phyloP scores from a whole-genome alignment of 208 protist species.

The Trypanosoma conorhini region DNA sequence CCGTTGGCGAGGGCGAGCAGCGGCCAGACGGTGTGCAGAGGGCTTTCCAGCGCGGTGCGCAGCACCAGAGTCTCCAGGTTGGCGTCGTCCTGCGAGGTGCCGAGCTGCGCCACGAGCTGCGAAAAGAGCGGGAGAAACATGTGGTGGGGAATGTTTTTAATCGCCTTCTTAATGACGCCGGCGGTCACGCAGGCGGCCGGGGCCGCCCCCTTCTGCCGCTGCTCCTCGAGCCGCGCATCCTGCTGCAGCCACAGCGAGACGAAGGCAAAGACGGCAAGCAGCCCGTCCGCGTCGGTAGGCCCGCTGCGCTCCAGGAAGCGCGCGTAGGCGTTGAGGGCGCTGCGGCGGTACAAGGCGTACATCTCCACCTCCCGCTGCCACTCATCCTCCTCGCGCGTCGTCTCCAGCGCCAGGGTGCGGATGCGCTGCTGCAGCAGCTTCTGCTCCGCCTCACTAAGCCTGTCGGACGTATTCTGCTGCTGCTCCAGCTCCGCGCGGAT shows the following conservation, averaged over 20 bases:
- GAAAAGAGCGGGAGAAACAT: constrained; percentile 66
- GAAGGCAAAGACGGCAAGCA: constrained; percentile 82
- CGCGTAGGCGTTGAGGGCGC: constrained; percentile 75
- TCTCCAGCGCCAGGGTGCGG: constrained; percentile 45
- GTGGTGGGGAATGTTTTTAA: constrained; percentile 47
- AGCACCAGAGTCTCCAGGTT: constrained; percentile 43
- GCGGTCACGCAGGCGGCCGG: constrained; percentile 12
- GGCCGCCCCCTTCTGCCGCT: neutral
- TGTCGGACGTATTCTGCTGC: constrained; percentile 9
- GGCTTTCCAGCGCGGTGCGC: constrained; percentile 53
- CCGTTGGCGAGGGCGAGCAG: constrained; percentile 74
- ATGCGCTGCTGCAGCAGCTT: constrained; percentile 52
- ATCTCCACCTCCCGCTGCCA: constrained; percentile 35
- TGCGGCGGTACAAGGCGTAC: constrained; percentile 74
- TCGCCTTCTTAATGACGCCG: constrained; percentile 49
- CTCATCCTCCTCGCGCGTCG: constrained; percentile 55
- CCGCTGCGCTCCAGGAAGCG: constrained; percentile 52
- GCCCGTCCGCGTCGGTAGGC: constrained; percentile 25
- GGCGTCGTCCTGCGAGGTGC: constrained; percentile 25
- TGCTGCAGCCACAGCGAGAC: constrained; percentile 79
- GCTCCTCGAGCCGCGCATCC: constrained; percentile 30
- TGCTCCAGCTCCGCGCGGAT: constrained; percentile 33
- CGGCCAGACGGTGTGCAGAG: constrained; percentile 64
- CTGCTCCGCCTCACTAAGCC: constrained; percentile 43
- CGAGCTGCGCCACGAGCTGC: constrained; percentile 73